A percentile compares a stretch with the other conserved stretches of the same genome.
These are phyloP conservation scores for Pilatotrama ljubarskyi DNA, from an alignment of 768 basidiomycete genomes.

Conservation along the genomic window DNA sequence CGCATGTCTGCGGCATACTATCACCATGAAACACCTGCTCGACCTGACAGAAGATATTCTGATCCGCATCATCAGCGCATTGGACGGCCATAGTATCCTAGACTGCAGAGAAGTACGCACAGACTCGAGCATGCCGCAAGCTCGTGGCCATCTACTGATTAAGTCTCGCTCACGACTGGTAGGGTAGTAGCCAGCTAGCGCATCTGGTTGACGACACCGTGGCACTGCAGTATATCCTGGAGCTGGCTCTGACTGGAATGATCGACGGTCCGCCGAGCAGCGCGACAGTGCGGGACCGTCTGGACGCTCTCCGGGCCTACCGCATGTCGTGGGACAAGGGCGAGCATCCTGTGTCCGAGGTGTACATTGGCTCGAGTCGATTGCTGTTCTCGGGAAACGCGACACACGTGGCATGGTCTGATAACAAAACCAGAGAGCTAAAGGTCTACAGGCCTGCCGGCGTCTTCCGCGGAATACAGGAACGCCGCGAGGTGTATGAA, in stretches of 20 bases:
- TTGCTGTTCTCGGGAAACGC: too few species aligned
- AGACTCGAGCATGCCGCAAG: too few species aligned
- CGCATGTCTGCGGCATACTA: too few species aligned
- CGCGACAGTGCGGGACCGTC: slow-evolving; percentile 8
- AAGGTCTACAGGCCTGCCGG: too few species aligned
- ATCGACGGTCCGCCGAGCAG: slow-evolving; percentile 18
- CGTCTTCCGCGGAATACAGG: too few species aligned
- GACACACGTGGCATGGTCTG: too few species aligned
- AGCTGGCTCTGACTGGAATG: slow-evolving; percentile 30
- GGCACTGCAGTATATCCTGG: slow-evolving; percentile 27
- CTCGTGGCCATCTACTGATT: too few species aligned
- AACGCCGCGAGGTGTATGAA: too few species aligned
- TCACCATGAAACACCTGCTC: too few species aligned
- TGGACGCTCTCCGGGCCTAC: background rate
- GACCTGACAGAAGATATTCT: background rate
- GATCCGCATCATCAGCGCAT: background rate
- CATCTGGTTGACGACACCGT: slow-evolving; percentile 3
- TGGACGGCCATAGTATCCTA: background rate
- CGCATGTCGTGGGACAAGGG: background rate
- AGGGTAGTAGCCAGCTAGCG: background rate
- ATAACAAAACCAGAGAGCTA: too few species aligned
- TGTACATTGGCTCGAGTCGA: background rate
- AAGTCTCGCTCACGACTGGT: too few species aligned
- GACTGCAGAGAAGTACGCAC: background rate
- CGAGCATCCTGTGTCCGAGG: background rate